Percentiles rank a stretch among this genome's conserved stretches.
phyloP scores from a whole-genome alignment of 2,329 filamentous ascomycete species.

The Elsinoe perseae region DNA sequence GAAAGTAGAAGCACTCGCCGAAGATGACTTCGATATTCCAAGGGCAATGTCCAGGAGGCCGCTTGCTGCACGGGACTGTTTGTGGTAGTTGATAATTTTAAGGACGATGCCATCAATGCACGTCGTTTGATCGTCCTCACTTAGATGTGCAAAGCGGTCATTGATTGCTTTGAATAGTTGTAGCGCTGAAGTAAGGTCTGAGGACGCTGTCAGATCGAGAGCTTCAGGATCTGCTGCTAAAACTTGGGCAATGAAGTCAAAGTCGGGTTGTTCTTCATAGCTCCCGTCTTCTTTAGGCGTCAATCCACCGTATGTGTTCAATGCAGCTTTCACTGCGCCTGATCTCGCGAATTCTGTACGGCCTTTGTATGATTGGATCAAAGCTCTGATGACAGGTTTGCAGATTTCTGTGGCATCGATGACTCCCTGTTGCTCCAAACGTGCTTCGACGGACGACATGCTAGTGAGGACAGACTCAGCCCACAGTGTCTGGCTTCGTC shows the following conservation, averaged over 20 bases:
- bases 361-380: not conserved
- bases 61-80: slow-evolving; percentile 23
- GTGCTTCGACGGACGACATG: not conserved
- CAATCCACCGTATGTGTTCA: not conserved
- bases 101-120: slow-evolving; percentile 20
- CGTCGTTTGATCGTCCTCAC: not conserved
- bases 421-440: not conserved
- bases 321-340: not conserved
- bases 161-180: slow-evolving; percentile 15
- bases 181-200: not conserved
- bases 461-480: not conserved
- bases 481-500: not conserved
- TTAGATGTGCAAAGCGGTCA: not conserved
- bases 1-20: too few species aligned
- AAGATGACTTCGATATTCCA: not conserved
- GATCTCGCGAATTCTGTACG: not conserved
- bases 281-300: not conserved
- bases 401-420: not conserved
- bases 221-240: not conserved
- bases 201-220: not conserved
- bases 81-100: slow-evolving; percentile 28
- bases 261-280: slow-evolving; percentile 24
- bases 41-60: slow-evolving; percentile 22
- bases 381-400: not conserved
- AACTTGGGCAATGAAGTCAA: slow-evolving; percentile 33